These are phyloP conservation scores for Komagataella mondaviorum DNA, from an alignment of 805 yeast species.

Conservation along the genomic window DNA sequence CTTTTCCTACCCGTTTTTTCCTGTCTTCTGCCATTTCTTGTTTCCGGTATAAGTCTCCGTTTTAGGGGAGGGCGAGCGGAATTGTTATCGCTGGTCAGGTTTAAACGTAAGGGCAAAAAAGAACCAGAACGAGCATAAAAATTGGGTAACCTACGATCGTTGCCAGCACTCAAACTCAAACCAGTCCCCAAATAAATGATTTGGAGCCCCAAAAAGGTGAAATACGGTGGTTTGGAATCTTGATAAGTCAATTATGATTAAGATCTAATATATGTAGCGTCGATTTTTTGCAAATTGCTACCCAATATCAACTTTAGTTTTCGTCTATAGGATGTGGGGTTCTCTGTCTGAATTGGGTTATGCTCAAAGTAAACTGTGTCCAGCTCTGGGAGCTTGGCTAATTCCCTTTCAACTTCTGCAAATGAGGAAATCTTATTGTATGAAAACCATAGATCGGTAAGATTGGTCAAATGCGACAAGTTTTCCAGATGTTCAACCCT, in stretches of 20 bases:
- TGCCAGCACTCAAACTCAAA: too few relatives aligned
- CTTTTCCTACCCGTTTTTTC: conserved; percentile 49
- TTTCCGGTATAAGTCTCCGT: background rate
- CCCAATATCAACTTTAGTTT: conserved; percentile 66
- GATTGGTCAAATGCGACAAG: conserved; percentile 45
- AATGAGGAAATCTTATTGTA: conserved; percentile 58
- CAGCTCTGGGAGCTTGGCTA: conserved; percentile 46
- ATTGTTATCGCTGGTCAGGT: background rate
- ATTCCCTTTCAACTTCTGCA: conserved; percentile 52
- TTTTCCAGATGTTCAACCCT: conserved; percentile 47
- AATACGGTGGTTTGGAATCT: background rate
- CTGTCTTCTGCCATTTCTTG: background rate
- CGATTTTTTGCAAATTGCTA: conserved; percentile 67
- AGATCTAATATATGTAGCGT: conserved; percentile 52
- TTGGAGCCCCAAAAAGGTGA: background rate
- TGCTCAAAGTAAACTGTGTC: conserved; percentile 92
- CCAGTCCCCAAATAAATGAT: too few relatives aligned
- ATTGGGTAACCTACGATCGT: background rate
- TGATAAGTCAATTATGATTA: background rate
- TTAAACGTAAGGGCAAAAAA: background rate
- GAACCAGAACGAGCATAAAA: background rate
- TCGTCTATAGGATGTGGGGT: conserved; percentile 75
- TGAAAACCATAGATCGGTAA: conserved; percentile 93
- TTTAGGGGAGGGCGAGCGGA: background rate
- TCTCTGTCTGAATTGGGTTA: conserved; percentile 67